Conservation (phyloP, 768 basidiomycete genomes). For the Cystobasidiopsis lactophilus region DNA sequence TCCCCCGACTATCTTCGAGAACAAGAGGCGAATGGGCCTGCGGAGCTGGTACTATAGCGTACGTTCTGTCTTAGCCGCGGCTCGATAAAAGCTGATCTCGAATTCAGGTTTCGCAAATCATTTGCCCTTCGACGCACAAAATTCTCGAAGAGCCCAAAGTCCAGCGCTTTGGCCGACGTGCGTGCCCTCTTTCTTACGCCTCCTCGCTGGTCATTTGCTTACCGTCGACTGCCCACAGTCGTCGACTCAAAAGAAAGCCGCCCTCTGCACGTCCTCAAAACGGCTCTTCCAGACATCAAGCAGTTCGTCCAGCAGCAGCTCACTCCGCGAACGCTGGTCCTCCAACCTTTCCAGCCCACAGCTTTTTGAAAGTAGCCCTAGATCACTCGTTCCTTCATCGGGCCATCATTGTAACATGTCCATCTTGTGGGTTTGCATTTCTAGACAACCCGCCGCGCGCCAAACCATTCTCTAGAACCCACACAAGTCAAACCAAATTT, state of each 20-base stretch:
- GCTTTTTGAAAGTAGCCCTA: too few relatives aligned
- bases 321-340: too few relatives aligned
- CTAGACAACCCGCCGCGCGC: too few relatives aligned
- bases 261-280: conserved; percentile 10
- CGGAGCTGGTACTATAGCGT: conserved; percentile 16
- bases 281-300: conserved; percentile 12
- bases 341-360: too few relatives aligned
- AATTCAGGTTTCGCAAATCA: not conserved
- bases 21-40: conserved; percentile 3
- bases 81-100: conserved; percentile 1
- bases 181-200: not conserved
- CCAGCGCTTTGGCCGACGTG: conserved; percentile 9
- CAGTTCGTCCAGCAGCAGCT: conserved; percentile 3
- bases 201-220: not conserved
- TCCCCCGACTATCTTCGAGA: conserved; percentile 6
- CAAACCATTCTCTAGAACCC: too few relatives aligned
- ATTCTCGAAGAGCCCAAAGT: conserved; percentile 2
- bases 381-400: too few relatives aligned
- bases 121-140: not conserved
- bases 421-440: too few relatives aligned
- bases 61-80: not conserved
- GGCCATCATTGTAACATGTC: too few relatives aligned
- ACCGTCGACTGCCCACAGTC: not conserved
- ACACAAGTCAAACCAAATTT: too few relatives aligned
- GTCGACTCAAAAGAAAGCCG: conserved; percentile 12